Evolutionary conservation across 345 rosid species (phyloP).

Genomic region (Hypericum perforatum): DNA sequence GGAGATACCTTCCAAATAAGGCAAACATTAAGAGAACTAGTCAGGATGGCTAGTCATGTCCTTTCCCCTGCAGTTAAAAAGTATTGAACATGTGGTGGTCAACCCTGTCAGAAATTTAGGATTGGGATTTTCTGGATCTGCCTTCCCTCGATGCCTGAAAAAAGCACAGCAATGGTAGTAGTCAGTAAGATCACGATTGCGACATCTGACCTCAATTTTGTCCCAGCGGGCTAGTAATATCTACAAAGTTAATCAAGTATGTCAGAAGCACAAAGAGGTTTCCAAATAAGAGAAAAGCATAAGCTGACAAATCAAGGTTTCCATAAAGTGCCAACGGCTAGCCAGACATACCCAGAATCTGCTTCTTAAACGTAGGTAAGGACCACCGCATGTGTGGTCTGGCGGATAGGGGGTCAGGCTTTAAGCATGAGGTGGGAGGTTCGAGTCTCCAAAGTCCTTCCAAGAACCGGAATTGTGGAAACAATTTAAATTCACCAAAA

Average conservation of each 20-base stretch:
- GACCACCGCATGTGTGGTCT: no score
- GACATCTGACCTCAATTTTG: conserved; percentile 44
- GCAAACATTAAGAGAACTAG: conserved; percentile 95
- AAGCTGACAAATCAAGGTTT: not conserved
- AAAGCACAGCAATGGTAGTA: not conserved
- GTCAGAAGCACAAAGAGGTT: conserved; percentile 10
- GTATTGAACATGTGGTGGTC: conserved; percentile 78
- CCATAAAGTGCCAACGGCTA: not conserved
- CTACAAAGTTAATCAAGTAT: conserved; percentile 32
- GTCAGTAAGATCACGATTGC: no score
- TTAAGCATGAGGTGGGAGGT: no score
- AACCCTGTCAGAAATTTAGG: conserved; percentile 73
- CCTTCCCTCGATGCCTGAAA: conserved; percentile 57
- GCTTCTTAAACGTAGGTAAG: conserved; percentile 83
- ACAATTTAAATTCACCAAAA: no score
- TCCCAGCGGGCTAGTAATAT: conserved; percentile 50
- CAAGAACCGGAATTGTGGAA: no score
- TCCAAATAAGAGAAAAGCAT: not conserved
- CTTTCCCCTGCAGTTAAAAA: conserved; percentile 79
- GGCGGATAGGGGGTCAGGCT: no score
- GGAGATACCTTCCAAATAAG: conserved; percentile 67
- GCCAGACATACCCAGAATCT: conserved; percentile 77
- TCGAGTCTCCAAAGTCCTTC: no score
- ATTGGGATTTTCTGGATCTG: conserved; percentile 67
- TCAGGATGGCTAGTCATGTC: conserved; percentile 71